Evolutionary conservation across 129 eudicot genomes (phyloP), one percentile per base, ranked within the genome.

Genomic region (Heracleum sosnowskyi): DNA sequence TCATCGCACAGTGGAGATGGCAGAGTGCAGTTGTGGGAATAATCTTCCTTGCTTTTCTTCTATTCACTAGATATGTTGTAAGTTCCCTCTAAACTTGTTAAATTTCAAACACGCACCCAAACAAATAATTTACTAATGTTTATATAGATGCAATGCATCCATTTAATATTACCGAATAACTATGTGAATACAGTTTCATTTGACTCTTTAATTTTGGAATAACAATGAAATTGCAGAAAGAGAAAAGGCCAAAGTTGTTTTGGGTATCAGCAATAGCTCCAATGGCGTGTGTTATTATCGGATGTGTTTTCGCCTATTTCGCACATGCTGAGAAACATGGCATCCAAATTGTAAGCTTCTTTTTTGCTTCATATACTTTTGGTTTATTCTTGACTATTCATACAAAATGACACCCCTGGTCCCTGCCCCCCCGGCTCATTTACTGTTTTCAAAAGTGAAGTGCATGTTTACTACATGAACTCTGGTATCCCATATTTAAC

Each of bases 261-360:
- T 88, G 92, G 94, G 89, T 96, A 55, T 87, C 99, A 39, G 99
- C 99, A 11, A 85, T 90, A 51, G 95, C 91, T 60, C 99, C 99
- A 3, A 85, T 92, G 75, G 80, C 84, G 74, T 84, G 83, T 9
- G 99, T 96, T 31, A 29, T 87, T 9, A 64, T 70, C 11, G 97
- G 97, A n/a, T 80, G 97, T 53, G 73, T 86, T 31, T 82, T 96
- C 70, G 91, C 96, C 37, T 96, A 90, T 79, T 73, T 92, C 15
- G 86, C 89, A 36, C 91, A 93, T 80, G 91, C 84, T 0, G 92
- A 91, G 33, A 94, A 88, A 84, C 90, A 88, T 78, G 97, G 97
- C 81, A 86, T 95, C 57, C 83, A 86, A 74, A 86, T 87, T 75
- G 98, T 95, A 75, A 87, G 97, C 83, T 9, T 47, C 73, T 51